Percentiles rank a stretch among this genome's conserved stretches.
phyloP scores from a whole-genome alignment of 2,329 filamentous ascomycete species.

The Elsinoe necatrix region DNA sequence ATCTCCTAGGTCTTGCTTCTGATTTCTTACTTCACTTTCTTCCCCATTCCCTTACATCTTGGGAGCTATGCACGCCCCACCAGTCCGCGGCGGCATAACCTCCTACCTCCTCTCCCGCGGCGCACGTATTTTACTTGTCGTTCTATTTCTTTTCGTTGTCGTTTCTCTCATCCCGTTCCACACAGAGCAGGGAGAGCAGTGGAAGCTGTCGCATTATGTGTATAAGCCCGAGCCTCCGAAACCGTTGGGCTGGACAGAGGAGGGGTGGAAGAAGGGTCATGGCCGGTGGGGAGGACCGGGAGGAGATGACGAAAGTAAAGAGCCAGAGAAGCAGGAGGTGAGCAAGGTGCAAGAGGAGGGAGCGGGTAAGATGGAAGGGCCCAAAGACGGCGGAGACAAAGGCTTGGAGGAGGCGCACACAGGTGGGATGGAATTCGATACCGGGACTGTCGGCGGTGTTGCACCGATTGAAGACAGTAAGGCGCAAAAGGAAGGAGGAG shows the following conservation, averaged over 20 bases:
- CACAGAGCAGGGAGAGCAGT: conserved; percentile 1
- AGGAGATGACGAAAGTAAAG: background rate
- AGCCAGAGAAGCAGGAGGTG: background rate
- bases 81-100: background rate
- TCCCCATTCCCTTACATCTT: background rate
- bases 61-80: background rate
- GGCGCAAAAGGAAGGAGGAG: background rate
- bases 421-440: background rate
- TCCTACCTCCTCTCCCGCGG: background rate
- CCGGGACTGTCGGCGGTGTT: background rate
- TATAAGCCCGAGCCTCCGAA: conserved; percentile 4
- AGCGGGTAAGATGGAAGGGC: background rate
- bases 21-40: background rate
- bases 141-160: background rate
- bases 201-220: conserved; percentile 6
- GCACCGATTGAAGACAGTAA: background rate
- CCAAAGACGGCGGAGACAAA: background rate
- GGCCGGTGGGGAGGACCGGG: background rate
- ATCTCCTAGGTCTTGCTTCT: background rate
- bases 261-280: conserved; percentile 5
- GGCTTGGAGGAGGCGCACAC: background rate
- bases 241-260: background rate
- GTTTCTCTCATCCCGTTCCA: conserved; percentile 2
- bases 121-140: background rate
- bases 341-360: background rate